Base-by-base conservation (phyloP, 179 eudicot species). In the Amaranthus tricolor region DNA sequence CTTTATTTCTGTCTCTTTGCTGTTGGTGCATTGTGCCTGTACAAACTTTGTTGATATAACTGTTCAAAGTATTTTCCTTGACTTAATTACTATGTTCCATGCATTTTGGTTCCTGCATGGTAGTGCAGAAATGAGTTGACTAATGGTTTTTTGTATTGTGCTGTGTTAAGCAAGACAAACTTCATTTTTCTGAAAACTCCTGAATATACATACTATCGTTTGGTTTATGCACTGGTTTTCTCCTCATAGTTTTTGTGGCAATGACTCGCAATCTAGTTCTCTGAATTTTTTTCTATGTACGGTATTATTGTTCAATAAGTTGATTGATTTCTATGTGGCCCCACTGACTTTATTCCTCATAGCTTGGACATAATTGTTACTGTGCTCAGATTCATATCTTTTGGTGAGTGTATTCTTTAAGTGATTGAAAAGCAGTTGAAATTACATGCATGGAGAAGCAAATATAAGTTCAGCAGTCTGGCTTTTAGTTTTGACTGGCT, bases 181-280 rank as follows among this genome's bases (percentile, higher is more conserved):
- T 11, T 48, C 43, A 17, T 74, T 24, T 54, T 31, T 8, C 50
- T 63, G 17, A 43, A 66, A 47, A 45, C 56, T 49, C 1, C 5
- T 3, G 54, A 19, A 47, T 48, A 40, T 11, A 44, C 50, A 4
- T n/a, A 17, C 31, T 47, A 47, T 47, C 14, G 53, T 47, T 65
- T 61, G 45, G 69, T 65, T 65, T 65, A 53, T 52, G 40, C 40
- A 31, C 40, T 31, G 68, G 68, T 6, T 10, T 43, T 44, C 68
- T 64, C 7, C 21, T 12, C 47, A 7, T 20, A 24, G 65, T 62
- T 21, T 6, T 31, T 16, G 0, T 7, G 4, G 45, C 14, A 21
- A 21, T 15, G 4, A 16, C 31, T 4, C 40, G 2, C 3, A 31
- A 31, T 31, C 40, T 31, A 31, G 40, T 31, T 31, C 3, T 31